phyloP scores from a whole-genome alignment of 129 eudicot genomes.

The Arctium lappa region DNA sequence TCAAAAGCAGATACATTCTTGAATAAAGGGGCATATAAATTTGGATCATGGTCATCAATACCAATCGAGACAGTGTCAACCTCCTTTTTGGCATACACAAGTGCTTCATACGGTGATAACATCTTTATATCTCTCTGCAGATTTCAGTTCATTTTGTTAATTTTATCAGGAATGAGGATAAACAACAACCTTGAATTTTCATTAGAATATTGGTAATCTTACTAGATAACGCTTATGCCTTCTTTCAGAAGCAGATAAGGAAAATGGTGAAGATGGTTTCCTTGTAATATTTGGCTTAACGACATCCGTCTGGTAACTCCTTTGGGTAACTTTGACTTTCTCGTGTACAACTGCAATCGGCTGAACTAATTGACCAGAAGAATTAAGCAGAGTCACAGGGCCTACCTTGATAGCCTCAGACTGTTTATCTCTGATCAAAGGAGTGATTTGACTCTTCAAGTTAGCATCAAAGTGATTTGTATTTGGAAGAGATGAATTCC shows the following conservation, averaged over 20 bases:
- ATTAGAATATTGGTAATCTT: slow-evolving; percentile 18
- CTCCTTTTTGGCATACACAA: slow-evolving; percentile 72
- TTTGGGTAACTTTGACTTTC: slow-evolving; percentile 23
- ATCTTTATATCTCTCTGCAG: slow-evolving; percentile 58
- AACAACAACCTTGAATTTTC: neutral
- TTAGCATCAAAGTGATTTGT: slow-evolving; percentile 32
- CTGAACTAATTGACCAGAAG: slow-evolving; percentile 35
- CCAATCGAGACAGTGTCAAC: slow-evolving; percentile 42
- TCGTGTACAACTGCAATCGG: slow-evolving; percentile 27
- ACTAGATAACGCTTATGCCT: slow-evolving; percentile 39
- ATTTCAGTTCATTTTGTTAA: neutral
- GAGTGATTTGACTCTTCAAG: slow-evolving; percentile 24
- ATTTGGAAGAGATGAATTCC: slow-evolving; percentile 28
- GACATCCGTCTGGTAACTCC: slow-evolving; percentile 23
- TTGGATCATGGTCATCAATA: slow-evolving; percentile 54
- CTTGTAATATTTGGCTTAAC: slow-evolving; percentile 16
- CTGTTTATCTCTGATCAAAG: slow-evolving; percentile 21
- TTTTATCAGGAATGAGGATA: slow-evolving; percentile 1
- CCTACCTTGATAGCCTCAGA: slow-evolving; percentile 18
- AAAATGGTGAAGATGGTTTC: slow-evolving; percentile 29
- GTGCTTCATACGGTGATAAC: slow-evolving; percentile 70
- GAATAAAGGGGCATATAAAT: slow-evolving; percentile 78
- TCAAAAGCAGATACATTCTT: slow-evolving; percentile 64
- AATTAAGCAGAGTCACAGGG: slow-evolving; percentile 27
- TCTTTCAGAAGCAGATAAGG: slow-evolving; percentile 31